Base-by-base conservation (phyloP, 1,139 yeast species). In the Yamadazyma sp. region DNA sequence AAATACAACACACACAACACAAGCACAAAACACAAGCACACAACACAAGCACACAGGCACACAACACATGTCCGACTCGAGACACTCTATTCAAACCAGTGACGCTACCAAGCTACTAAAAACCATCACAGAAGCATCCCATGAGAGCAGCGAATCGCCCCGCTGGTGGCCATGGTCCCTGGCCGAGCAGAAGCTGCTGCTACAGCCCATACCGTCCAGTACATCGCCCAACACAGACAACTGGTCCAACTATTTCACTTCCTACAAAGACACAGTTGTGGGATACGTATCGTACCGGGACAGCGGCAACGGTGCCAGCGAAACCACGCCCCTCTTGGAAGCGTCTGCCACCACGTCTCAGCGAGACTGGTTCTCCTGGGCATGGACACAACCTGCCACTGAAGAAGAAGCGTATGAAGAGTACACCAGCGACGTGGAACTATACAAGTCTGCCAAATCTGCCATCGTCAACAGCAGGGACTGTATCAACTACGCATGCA, bases 391-490 rank as follows among this genome's bases (percentile, higher is more conserved):
- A n/a, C 28, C 37, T 10, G 22, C 40, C 12, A 37, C 39, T 11
- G 52, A 48, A n/a, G 55, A 51, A 9, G 53, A 53, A 6, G 34
- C 41, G 10, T 52, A 46, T 28, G 57, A 53, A 16, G 55, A 51
- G 9, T 46, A 40, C 29, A 47, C 52, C 8, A 52, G 50, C 29
- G 48, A 54, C 27, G 48, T 58, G 8, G 68, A 65, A 38, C 41
- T 64, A 11, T 67, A 62, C 42, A 59, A 57, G 34, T 48, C 59
- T 1, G 73, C 75, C 14, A 67, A 61, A 39, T 30, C 41, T n/a
- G 59, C 65, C 1, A 61, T 71, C 22, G 76, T 70, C 42, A 50
- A 47, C 15, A 48, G 68, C 1, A 58, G 52, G 34, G 72, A 65
- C 26, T 47, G 59, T 3, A 49, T 62, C 15, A 62, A 64, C 43